Base-by-base conservation (phyloP, 768 basidiomycete species). In the Harrya chromipes region DNA sequence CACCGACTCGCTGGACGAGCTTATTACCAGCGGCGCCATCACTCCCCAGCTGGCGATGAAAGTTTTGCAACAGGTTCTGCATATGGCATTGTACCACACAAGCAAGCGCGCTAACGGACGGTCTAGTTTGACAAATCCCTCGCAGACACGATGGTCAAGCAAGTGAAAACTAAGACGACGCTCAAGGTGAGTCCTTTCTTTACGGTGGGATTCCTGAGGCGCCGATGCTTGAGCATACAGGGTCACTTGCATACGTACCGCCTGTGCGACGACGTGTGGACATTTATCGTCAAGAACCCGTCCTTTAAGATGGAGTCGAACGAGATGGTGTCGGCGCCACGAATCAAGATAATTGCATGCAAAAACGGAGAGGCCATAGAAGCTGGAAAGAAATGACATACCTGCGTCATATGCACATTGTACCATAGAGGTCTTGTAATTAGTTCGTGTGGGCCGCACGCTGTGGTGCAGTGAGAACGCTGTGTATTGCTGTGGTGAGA, bases 11-110 rank as follows among this genome's bases (percentile, higher is more conserved):
- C 82, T 99, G 60, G 97, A 99, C 73, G 95, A 98, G 72, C 82
- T 99, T 57, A 97, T 99, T 61, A 95, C 94, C 40, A 89, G 87
- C 63, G 95, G 95, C 2, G 84, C 90, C 43, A 99, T 99, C 62
- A 95, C 94, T 17, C 95, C 95, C 12, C 95, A 98, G 72, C 70
- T 98, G 58, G 97, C 95, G n/a, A 92, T 97, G 87, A 91, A 95
- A 70, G 92, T 97, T n/a, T 72, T 98, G 50, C 87, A 89, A 65
- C 95, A 97, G 90, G 95, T 97, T 59, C 55, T 49, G n/a, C 52
- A 44, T 44, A 46, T 47, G 65, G 62, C 27, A 48, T 44, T 35
- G 47, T 21, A 40, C 43, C 16, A 23, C 9, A 13, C 40, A 19
- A 43, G 20, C 35, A 48, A 44, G 23, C 20, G 19, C 46, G 26